Conservation (phyloP, 2,329 filamentous ascomycete species). For the Penicillium sp. region DNA sequence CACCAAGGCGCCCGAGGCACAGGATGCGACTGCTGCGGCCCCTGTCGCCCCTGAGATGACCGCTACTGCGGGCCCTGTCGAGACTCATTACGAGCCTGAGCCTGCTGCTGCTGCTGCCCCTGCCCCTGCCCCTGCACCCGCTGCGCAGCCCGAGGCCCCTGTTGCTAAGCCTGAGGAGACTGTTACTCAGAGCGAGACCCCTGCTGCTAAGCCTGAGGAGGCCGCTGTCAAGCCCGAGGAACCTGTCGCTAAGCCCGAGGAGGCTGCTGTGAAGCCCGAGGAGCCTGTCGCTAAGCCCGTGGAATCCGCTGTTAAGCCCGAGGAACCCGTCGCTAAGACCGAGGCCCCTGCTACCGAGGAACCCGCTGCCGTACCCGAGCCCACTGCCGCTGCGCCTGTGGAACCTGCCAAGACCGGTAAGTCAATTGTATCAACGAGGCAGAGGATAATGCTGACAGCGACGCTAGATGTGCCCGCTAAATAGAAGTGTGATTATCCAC, state of each 20-base stretch:
- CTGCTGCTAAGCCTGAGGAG: neutral
- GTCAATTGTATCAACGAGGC: neutral
- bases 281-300: neutral
- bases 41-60: neutral
- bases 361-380: neutral
- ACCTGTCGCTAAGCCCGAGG: neutral
- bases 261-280: neutral
- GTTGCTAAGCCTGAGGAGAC: neutral
- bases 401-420: conserved; percentile 4
- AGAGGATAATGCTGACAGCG: neutral
- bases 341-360: neutral
- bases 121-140: neutral
- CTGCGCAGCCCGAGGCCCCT: neutral
- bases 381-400: neutral
- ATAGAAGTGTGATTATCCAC: neutral
- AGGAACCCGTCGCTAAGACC: neutral
- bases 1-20: neutral
- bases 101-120: neutral
- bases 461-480: neutral
- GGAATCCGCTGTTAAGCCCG: neutral
- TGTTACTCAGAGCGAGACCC: neutral
- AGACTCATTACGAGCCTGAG: neutral
- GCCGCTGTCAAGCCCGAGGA: neutral
- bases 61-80: neutral
- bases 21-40: neutral